Evolutionary conservation across 2,329 filamentous ascomycete species (phyloP), one percentile per base, ranked within the genome.

Genomic region (Fusarium nisikadoi): DNA sequence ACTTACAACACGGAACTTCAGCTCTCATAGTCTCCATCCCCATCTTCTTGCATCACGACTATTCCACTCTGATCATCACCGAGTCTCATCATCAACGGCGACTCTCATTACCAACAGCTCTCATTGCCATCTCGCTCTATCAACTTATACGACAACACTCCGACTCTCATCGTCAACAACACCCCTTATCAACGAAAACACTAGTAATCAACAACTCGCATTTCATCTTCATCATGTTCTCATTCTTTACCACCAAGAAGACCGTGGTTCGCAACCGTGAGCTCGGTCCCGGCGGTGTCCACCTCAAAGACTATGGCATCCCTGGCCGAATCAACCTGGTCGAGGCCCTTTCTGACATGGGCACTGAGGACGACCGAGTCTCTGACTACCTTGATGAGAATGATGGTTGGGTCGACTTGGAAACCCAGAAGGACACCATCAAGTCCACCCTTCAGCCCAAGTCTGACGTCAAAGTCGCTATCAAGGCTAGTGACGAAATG

Each of bases 341-440:
- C 6, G 54, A 47, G 31, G 54, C 54, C 19, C 31, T 49, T 3
- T 25, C 17, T 2, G 54, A 56, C 6, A 49, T 56, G 23, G 54
- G 14, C 0, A 8, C 17, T 0, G 54, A 56, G 2, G 13, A 20
- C 0, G 54, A 36, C 7, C 31, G 10, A 2, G 19, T 6, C 0
- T 56, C 41, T 14, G 41, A 49, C 14, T 39, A 47, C 3, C 23
- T 49, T 6, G 39, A 49, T 23, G 2, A n/a, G 1, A 56, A 29
- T 5, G 23, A 36, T 12, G 11, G 19, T 9, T 56, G 49, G 49
- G 7, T 39, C 19, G 19, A 36, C 14, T 6, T 35, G 9, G 41
- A 29, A 3, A 0, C 25, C 8, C 39, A 25, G 33, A 39, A 39
- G 19, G 3, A 27, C 1, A 5, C 11, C 6, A n/a, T 56, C 23